Evolutionary conservation across 2,329 filamentous ascomycete genomes (phyloP).

Genomic region (Sporothrix schenckii): DNA sequence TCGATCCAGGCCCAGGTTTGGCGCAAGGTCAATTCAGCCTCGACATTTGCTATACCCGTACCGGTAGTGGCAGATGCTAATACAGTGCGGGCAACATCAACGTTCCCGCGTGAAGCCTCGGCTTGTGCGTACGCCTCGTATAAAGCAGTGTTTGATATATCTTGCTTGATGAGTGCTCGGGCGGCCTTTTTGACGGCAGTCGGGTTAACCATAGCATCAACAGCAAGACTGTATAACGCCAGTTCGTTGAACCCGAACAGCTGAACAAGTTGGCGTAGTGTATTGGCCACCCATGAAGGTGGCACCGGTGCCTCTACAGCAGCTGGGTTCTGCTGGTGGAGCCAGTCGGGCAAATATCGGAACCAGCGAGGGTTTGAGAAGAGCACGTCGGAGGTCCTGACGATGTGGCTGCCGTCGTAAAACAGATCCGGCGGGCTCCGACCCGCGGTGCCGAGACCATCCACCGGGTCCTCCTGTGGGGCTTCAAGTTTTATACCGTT

Average conservation of each 20-base stretch:
- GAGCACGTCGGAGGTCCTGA: constrained; percentile 49
- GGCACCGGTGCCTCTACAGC: constrained; percentile 42
- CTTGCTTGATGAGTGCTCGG: constrained; percentile 71
- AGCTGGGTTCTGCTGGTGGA: background rate
- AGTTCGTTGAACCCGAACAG: constrained; percentile 54
- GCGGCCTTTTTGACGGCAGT: constrained; percentile 67
- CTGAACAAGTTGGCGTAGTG: constrained; percentile 61
- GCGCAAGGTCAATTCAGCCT: constrained; percentile 49
- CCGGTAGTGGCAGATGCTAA: constrained; percentile 59
- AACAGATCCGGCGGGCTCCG: constrained; percentile 28
- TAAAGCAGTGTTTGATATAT: constrained; percentile 64
- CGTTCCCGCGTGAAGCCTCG: constrained; percentile 63
- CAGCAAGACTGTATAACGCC: constrained; percentile 70
- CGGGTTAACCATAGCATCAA: constrained; percentile 62
- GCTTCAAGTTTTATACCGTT: background rate
- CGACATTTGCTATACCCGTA: constrained; percentile 40
- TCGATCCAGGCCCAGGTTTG: constrained; percentile 69
- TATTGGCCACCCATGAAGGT: constrained; percentile 53
- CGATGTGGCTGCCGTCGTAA: constrained; percentile 38
- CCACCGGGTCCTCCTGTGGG: background rate
- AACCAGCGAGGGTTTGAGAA: constrained; percentile 34
- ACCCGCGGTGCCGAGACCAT: background rate
- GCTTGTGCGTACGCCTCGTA: constrained; percentile 81
- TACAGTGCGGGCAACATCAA: constrained; percentile 63
- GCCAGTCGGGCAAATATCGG: constrained; percentile 33